Evolutionary conservation across 495 filamentous ascomycete genomes (phyloP), one percentile per base, ranked within the genome.

Genomic region (Neurospora sp.): DNA sequence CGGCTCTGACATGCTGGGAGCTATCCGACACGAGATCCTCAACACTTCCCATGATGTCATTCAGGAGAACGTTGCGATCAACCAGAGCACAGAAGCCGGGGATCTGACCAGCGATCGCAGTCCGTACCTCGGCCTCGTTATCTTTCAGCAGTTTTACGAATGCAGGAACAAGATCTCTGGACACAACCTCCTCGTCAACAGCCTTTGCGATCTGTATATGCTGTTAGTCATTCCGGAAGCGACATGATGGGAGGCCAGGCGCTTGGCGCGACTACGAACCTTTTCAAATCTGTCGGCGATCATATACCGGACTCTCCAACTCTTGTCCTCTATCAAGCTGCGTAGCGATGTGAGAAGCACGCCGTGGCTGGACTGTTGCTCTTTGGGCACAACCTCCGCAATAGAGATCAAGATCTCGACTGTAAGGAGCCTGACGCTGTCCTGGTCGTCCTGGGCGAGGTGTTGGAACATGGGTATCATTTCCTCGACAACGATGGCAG

Each of bases 381-480:
- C 96, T 82, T 98, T 98, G 72, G 96, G 96, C 10, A 99, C 94
- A 68, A 94, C 93, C 82, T 99, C 96, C 69, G 96, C 96, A 77
- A 98, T 97, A 38, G 95, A 89, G 78, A 98, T 97, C 70, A 99
- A 88, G 74, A 98, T 92, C 77, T 99, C 96, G 45, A 99, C 96
- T 0, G 96, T 98, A 78, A 99, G 87, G 75, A 99, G 86, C 72
- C 96, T 90, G 69, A 99, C 96, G 77, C 96, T 98, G 79, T 99
- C 96, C 82, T 99, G 96, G 78, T 99, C 96, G 77, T 99, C 96
- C 74, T 89, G 87, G 35, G 94, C 94, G 59, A 99, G 89, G 82
- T 97, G 96, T 83, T 98, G 94, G 84, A 98, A 98, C 71, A 98
- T 88, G 80, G 95, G 94, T 84, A 99, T 98, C 93, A 99, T 98